Base-by-base conservation (phyloP, 257 asterid species). In the Nicotiana otophora region DNA sequence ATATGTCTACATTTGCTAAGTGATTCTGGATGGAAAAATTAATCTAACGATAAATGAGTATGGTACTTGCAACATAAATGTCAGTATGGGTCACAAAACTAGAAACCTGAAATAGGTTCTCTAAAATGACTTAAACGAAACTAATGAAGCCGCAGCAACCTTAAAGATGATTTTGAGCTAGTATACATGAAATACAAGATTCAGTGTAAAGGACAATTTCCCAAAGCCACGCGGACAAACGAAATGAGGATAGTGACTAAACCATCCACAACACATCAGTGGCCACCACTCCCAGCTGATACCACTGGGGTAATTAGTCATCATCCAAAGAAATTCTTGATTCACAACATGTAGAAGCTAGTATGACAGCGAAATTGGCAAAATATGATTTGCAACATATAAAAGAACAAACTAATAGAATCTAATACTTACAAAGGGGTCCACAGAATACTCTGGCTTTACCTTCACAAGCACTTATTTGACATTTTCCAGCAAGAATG, bases 401-500 rank as follows among this genome's bases (percentile, higher is more conserved):
- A 53, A 66, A 54, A 53, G 54, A 30, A 30, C 15, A 7, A 66
- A 51, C 19, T 31, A n/a, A 81, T 31, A 54, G 33, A 67, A 16
- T 17, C 9, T 5, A n/a, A 46, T 61, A 86, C 97, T 51, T 94
- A 96, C 98, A 89, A 82, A 88, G 81, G 72, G 84, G 89, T 12
- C 80, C 81, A 62, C 92, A 88, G 8, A 91, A 88, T 74, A 89
- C 85, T 86, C 84, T 86, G 84, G 66, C 88, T 88, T 87, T 87
- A 82, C 84, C 83, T 77, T 87, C 92, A 11, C 91, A 88, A 58
- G 87, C 88, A 55, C 90, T 93, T 58, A 77, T 91, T 20, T 88
- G 90, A 82, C 89, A 89, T 84, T 90, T 94, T 79, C 98, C 97
- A 57, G 98, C 93, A 51, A 96, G 95, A 90, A 93, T 85, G 77